phyloP scores from a whole-genome alignment of 768 basidiomycete species.

The Tulasnella sp. region DNA sequence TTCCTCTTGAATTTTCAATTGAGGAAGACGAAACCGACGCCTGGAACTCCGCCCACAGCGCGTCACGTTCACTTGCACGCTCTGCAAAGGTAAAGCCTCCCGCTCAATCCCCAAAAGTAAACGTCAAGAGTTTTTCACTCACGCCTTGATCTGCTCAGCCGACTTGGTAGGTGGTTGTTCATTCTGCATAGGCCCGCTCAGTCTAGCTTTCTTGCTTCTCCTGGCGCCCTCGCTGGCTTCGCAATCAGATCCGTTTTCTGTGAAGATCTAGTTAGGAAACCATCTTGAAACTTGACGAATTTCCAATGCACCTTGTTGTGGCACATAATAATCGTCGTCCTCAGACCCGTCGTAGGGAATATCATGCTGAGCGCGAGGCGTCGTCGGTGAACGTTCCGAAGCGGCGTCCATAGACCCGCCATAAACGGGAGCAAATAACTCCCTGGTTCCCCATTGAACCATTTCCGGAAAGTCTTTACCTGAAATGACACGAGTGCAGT shows the following conservation, averaged over 20 bases:
- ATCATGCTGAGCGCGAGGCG: neutral
- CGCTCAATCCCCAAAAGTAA: neutral
- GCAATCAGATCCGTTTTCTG: neutral
- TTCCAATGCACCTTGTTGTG: neutral
- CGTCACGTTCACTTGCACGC: conserved; percentile 41
- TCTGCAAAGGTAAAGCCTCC: neutral
- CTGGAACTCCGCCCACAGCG: conserved; percentile 59
- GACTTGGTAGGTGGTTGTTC: neutral
- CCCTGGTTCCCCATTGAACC: neutral
- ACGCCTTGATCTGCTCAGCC: neutral
- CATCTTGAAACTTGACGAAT: neutral
- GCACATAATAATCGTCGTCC: conserved; percentile 1
- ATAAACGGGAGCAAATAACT: neutral
- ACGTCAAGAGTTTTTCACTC: neutral
- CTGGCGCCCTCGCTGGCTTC: neutral
- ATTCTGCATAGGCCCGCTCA: neutral
- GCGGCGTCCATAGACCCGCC: neutral
- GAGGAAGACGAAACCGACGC: conserved; percentile 36
- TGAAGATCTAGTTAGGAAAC: neutral
- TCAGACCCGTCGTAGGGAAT: neutral
- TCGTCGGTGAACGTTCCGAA: neutral
- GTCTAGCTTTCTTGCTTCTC: neutral
- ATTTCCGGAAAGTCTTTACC: neutral
- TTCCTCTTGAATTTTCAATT: neutral
- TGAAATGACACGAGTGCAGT: too few species aligned